phyloP scores from a whole-genome alignment of 306 rosid genomes.

The Lupinus albus region DNA sequence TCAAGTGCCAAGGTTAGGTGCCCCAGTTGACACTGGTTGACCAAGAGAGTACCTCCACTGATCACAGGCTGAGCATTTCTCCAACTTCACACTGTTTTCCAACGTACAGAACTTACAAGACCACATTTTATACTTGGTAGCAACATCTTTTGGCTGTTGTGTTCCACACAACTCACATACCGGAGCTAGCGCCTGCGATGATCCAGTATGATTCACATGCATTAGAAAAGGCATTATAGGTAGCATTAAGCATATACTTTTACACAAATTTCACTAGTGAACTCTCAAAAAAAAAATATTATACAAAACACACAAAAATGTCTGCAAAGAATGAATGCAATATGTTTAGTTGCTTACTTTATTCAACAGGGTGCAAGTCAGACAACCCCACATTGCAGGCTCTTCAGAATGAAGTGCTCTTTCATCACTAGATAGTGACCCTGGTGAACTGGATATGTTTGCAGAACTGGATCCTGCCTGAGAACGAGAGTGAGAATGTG shows the following conservation, averaged over 20 bases:
- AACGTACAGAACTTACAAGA: slow-evolving; percentile 73
- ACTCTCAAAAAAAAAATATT: too few species aligned
- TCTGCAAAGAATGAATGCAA: slow-evolving; percentile 2
- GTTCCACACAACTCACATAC: slow-evolving; percentile 73
- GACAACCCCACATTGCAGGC: slow-evolving; percentile 74
- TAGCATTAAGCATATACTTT: neutral
- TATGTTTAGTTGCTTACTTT: slow-evolving; percentile 53
- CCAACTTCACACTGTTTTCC: slow-evolving; percentile 71
- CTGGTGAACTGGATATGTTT: slow-evolving; percentile 41
- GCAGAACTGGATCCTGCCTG: slow-evolving; percentile 43
- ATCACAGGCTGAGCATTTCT: slow-evolving; percentile 66
- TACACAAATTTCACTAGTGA: too few species aligned
- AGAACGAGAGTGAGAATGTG: slow-evolving; percentile 42
- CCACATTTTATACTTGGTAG: slow-evolving; percentile 55
- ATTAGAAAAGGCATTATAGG: slow-evolving; percentile 36
- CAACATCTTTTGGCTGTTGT: slow-evolving; percentile 63
- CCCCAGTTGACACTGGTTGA: slow-evolving; percentile 45
- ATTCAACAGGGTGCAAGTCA: slow-evolving; percentile 79
- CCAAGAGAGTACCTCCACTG: slow-evolving; percentile 85
- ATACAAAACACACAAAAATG: too few species aligned
- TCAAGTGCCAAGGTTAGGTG: slow-evolving; percentile 41
- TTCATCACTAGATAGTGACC: slow-evolving; percentile 30
- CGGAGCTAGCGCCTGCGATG: slow-evolving; percentile 71
- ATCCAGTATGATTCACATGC: slow-evolving; percentile 46
- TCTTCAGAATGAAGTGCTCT: slow-evolving; percentile 44